These are phyloP conservation scores for Eremochloa ophiuroides DNA, from an alignment of 176 grass and related monocot species.

Conservation along the genomic window DNA sequence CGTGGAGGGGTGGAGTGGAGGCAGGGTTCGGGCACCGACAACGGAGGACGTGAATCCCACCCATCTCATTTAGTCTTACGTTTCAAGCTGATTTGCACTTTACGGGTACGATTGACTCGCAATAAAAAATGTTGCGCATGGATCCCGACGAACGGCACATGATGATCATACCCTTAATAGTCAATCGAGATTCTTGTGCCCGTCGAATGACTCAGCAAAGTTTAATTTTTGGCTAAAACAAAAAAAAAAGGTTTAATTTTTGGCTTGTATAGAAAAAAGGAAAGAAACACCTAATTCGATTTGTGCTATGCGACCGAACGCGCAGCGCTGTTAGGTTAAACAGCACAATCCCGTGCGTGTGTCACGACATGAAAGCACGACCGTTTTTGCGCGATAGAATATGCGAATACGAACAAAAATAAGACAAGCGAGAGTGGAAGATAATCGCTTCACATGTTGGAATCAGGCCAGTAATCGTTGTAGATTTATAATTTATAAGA, in stretches of 20 bases:
- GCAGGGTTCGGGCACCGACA: background rate
- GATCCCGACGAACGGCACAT: too few relatives aligned
- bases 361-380: background rate
- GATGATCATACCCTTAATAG: too few relatives aligned
- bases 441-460: background rate
- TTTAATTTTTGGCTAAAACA: too few relatives aligned
- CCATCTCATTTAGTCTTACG: background rate
- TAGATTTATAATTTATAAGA: too few relatives aligned
- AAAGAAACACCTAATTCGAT: background rate
- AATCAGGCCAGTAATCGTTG: background rate
- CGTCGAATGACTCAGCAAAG: background rate
- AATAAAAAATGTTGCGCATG: background rate
- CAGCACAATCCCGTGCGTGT: slow-evolving; percentile 7
- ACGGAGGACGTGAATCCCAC: slow-evolving; percentile 18
- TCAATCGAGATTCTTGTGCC: slow-evolving; percentile 10
- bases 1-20: background rate
- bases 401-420: too few relatives aligned
- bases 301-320: slow-evolving; percentile 3
- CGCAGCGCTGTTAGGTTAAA: slow-evolving; percentile 8
- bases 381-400: background rate
- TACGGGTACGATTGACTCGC: slow-evolving; percentile 14
- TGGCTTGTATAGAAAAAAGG: too few relatives aligned
- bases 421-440: background rate
- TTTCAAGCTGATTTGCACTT: slow-evolving; percentile 10
- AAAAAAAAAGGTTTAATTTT: too few relatives aligned